These are phyloP conservation scores for Alternaria atra DNA, from an alignment of 2,329 filamentous ascomycete genomes.

Conservation along the genomic window DNA sequence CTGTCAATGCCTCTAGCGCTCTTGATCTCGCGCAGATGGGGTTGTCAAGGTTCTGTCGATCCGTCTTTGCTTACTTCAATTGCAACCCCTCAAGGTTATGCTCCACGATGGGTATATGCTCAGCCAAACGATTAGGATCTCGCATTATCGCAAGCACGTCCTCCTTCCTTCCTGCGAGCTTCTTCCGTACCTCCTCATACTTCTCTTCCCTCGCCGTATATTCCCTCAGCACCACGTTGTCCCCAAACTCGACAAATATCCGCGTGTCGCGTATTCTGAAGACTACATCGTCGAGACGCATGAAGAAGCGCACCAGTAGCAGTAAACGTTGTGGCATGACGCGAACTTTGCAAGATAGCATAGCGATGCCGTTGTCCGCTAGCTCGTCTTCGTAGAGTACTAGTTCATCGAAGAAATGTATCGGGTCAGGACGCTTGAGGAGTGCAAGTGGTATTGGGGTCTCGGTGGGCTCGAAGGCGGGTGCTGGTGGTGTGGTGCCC, in stretches of 20 bases:
- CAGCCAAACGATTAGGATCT: conserved; percentile 75
- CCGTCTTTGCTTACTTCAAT: conserved; percentile 37
- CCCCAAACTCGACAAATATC: conserved; percentile 88
- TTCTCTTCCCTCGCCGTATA: conserved; percentile 87
- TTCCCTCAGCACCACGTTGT: conserved; percentile 82
- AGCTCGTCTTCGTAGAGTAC: conserved; percentile 97
- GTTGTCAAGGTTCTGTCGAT: not conserved
- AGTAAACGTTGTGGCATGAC: conserved; percentile 92
- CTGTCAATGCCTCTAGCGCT: not conserved
- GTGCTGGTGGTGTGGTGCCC: conserved; percentile 66
- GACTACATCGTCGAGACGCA: conserved; percentile 90
- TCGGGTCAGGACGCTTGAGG: conserved; percentile 87
- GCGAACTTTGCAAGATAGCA: conserved; percentile 88
- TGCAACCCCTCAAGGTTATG: conserved; percentile 68
- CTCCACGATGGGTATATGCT: conserved; percentile 71
- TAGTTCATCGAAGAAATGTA: conserved; percentile 95
- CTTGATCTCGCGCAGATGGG: not conserved
- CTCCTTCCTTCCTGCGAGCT: conserved; percentile 66
- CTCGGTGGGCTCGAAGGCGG: conserved; percentile 56
- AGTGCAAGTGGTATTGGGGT: conserved; percentile 82
- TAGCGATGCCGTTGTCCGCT: conserved; percentile 94
- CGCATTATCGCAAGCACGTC: conserved; percentile 79
- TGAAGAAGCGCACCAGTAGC: conserved; percentile 85
- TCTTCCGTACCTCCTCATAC: conserved; percentile 76
- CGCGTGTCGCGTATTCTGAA: conserved; percentile 88